phyloP scores from a whole-genome alignment of 2,329 filamentous ascomycete genomes.

The Phyllosticta citribraziliensis region DNA sequence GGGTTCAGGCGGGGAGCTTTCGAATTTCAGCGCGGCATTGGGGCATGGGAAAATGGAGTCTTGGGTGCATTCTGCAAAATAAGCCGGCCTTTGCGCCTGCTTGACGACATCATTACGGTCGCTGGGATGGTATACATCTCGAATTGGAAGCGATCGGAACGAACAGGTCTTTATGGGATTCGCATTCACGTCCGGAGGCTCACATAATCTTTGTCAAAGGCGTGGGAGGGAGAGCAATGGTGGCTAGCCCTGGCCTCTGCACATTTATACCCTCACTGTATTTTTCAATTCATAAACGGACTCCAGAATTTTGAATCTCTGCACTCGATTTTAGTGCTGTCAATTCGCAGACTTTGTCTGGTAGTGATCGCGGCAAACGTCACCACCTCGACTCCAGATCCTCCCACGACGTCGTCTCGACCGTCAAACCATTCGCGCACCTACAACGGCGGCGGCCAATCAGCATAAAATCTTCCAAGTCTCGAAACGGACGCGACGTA shows the following conservation, averaged over 20 bases:
- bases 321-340: neutral
- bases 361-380: slow-evolving; percentile 1
- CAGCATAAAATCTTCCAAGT: slow-evolving; percentile 13
- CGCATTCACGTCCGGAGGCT: too few relatives aligned
- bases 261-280: neutral
- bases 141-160: neutral
- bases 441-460: slow-evolving; percentile 19
- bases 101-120: neutral
- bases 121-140: neutral
- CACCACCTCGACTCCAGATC: slow-evolving; percentile 24
- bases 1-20: neutral
- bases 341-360: slow-evolving; percentile 6
- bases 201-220: too few relatives aligned
- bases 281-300: neutral
- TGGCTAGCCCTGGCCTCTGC: neutral
- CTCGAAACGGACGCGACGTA: slow-evolving; percentile 29
- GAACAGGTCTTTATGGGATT: neutral
- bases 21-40: neutral
- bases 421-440: slow-evolving; percentile 45
- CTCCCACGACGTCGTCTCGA: slow-evolving; percentile 56
- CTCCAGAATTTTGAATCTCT: neutral
- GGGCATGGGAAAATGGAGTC: neutral
- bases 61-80: neutral
- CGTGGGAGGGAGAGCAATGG: neutral
- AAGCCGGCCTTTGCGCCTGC: neutral